Conservation (phyloP, 2,329 filamentous ascomycete genomes). For the Diplodia sapinea region DNA sequence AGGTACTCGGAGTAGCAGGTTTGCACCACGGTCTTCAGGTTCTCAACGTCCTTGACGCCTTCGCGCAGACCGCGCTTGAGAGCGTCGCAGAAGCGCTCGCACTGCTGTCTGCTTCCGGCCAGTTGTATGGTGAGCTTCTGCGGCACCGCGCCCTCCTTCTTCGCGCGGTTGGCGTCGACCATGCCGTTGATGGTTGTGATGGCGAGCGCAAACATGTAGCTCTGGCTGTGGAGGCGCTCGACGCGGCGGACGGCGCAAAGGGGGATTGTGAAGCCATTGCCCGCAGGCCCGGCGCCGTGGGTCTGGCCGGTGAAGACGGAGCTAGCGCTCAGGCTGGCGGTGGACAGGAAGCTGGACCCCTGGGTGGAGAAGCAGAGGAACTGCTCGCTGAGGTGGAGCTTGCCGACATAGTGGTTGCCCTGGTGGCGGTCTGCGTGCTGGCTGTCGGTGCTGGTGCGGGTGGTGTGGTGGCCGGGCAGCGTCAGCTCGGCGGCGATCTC, state of each 20-base stretch:
- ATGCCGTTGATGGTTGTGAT: slow-evolving; percentile 91
- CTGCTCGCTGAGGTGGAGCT: slow-evolving; percentile 90
- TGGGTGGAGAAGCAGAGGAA: slow-evolving; percentile 98
- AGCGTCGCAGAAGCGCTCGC: slow-evolving; percentile 94
- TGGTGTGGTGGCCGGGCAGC: slow-evolving; percentile 69
- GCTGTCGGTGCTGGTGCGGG: slow-evolving; percentile 57
- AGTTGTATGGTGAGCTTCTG: slow-evolving; percentile 93
- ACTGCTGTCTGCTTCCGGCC: slow-evolving; percentile 83
- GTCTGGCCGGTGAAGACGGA: slow-evolving; percentile 91
- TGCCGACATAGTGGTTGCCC: slow-evolving; percentile 89
- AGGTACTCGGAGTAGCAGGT: slow-evolving; percentile 80
- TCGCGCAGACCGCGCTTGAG: slow-evolving; percentile 88
- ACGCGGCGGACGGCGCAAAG: slow-evolving; percentile 90
- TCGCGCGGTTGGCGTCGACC: slow-evolving; percentile 54
- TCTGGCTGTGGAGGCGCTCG: slow-evolving; percentile 90
- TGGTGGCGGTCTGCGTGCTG: slow-evolving; percentile 70
- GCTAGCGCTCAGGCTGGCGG: slow-evolving; percentile 78
- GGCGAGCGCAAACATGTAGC: slow-evolving; percentile 87
- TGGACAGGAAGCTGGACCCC: slow-evolving; percentile 81
- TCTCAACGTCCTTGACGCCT: slow-evolving; percentile 85
- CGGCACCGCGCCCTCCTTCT: slow-evolving; percentile 61
- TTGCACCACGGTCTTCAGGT: slow-evolving; percentile 76
- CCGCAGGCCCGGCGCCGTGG: slow-evolving; percentile 87
- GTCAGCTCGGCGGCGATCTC: slow-evolving; percentile 97
- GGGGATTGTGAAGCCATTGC: slow-evolving; percentile 94